Conservation (phyloP, 441 rosid species). For the Rhodomyrtus psidioides region DNA sequence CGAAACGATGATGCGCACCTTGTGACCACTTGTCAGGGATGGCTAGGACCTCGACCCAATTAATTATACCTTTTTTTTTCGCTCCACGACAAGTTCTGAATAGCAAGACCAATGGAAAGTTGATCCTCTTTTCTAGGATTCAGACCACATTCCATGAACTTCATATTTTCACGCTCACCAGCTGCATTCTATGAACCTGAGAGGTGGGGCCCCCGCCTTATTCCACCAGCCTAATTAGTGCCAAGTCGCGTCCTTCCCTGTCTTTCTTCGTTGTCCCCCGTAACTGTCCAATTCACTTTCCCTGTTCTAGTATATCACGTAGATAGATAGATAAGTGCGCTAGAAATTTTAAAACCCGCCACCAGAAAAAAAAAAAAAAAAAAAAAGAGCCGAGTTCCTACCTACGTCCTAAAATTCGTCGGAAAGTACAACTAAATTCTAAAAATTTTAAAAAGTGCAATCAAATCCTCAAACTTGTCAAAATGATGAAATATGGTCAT, state of each 20-base stretch:
- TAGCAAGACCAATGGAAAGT: too few relatives aligned
- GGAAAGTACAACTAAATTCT: too few relatives aligned
- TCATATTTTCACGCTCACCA: neutral
- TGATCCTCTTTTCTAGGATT: neutral
- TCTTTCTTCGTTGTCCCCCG: too few relatives aligned
- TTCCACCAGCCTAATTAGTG: neutral
- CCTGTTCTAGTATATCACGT: neutral
- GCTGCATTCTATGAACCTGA: neutral
- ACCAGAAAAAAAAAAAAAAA: too few relatives aligned
- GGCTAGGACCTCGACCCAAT: neutral
- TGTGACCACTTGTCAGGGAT: neutral
- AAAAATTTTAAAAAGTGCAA: too few relatives aligned
- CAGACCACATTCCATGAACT: neutral
- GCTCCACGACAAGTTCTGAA: too few relatives aligned
- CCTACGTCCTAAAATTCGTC: too few relatives aligned
- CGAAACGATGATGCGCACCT: neutral
- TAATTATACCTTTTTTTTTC: neutral
- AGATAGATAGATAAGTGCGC: too few relatives aligned
- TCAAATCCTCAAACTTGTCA: too few relatives aligned
- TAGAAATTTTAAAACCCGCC: too few relatives aligned
- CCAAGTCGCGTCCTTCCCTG: neutral
- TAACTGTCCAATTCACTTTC: neutral
- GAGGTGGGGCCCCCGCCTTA: neutral
- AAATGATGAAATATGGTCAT: too few relatives aligned
- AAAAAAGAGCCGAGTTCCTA: too few relatives aligned